phyloP scores from a whole-genome alignment of 768 basidiomycete genomes.

The Boletus tomentosulus region DNA sequence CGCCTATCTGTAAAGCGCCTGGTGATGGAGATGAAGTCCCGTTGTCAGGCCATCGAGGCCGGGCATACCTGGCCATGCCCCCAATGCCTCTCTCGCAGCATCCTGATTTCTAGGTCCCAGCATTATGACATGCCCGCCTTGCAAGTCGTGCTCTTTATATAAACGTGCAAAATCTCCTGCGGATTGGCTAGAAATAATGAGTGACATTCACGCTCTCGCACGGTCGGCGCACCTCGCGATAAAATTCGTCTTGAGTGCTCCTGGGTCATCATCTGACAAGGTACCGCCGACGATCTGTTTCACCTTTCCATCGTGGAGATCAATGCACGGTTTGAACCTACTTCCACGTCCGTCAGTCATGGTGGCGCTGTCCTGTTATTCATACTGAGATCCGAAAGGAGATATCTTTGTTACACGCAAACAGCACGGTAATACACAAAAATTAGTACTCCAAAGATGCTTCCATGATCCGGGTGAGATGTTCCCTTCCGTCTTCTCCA shows the following conservation, averaged over 20 bases:
- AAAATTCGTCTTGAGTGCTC: slow-evolving; percentile 79
- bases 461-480: slow-evolving; percentile 78
- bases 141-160: slow-evolving; percentile 64
- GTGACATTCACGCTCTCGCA: neutral
- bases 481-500: slow-evolving; percentile 78
- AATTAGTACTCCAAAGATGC: slow-evolving; percentile 68
- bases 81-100: slow-evolving; percentile 81
- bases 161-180: slow-evolving; percentile 76
- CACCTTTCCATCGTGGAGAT: slow-evolving; percentile 91
- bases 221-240: slow-evolving; percentile 58
- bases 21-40: slow-evolving; percentile 3
- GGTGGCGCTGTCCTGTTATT: neutral
- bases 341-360: slow-evolving; percentile 33
- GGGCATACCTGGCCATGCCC: slow-evolving; percentile 71
- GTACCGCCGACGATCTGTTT: slow-evolving; percentile 99
- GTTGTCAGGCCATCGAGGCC: slow-evolving; percentile 4
- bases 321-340: slow-evolving; percentile 90
- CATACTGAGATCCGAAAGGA: neutral
- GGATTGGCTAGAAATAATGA: slow-evolving; percentile 52
- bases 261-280: slow-evolving; percentile 63
- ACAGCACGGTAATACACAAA: slow-evolving; percentile 3
- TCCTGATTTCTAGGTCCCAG: slow-evolving; percentile 86
- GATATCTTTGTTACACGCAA: slow-evolving; percentile 6
- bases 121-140: slow-evolving; percentile 95
- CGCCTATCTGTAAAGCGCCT: slow-evolving; percentile 89